Conservation (phyloP, 306 rosid species). For the Prunus padus region DNA sequence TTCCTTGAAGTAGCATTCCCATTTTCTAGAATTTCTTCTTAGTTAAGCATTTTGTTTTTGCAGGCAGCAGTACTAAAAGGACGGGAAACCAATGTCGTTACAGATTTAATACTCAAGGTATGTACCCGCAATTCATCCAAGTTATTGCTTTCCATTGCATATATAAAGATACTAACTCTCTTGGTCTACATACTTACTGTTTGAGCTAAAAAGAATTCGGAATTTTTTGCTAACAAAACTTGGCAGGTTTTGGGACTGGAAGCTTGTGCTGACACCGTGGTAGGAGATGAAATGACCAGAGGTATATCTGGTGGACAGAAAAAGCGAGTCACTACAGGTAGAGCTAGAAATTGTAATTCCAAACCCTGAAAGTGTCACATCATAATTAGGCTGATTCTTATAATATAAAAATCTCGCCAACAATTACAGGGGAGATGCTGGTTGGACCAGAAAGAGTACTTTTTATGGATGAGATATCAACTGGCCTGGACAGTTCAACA, state of each 20-base stretch:
- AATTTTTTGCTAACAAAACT: background rate
- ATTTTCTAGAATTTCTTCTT: background rate
- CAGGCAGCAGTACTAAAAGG: slow-evolving; percentile 43
- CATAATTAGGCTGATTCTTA: background rate
- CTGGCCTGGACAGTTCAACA: slow-evolving; percentile 59
- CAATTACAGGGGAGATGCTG: slow-evolving; percentile 50
- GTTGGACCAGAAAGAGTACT: slow-evolving; percentile 57
- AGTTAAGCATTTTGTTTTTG: background rate
- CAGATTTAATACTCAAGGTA: slow-evolving; percentile 49
- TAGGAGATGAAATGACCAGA: slow-evolving; percentile 38
- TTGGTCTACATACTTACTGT: background rate
- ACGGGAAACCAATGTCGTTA: slow-evolving; percentile 34
- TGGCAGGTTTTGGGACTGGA: slow-evolving; percentile 42
- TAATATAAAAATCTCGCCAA: background rate
- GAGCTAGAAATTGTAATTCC: background rate
- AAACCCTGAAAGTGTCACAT: background rate
- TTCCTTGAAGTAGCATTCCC: background rate
- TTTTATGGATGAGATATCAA: slow-evolving; percentile 59
- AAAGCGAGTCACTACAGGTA: slow-evolving; percentile 52
- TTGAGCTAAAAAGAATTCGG: background rate
- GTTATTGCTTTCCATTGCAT: background rate
- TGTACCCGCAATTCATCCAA: background rate
- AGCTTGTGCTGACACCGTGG: slow-evolving; percentile 48
- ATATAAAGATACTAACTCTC: background rate
- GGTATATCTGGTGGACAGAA: slow-evolving; percentile 57